Evolutionary conservation across 2,329 filamentous ascomycete species (phyloP).

Genomic region (Nemania abortiva): DNA sequence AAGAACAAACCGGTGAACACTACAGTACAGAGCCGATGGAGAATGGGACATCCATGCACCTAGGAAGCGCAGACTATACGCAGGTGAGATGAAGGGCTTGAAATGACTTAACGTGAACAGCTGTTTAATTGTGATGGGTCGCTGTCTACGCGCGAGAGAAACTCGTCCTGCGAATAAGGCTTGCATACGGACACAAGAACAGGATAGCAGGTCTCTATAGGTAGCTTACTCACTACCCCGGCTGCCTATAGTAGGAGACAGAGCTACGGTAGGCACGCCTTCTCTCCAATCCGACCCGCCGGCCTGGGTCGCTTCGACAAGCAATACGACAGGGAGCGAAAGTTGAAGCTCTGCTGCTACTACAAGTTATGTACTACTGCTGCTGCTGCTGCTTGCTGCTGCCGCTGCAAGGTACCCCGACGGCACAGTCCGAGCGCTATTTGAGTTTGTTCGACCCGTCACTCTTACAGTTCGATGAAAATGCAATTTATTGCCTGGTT

Average conservation of each 20-base stretch:
- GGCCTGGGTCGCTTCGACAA: constrained; percentile 16
- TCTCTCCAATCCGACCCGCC: constrained; percentile 19
- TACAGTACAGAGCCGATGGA: not conserved
- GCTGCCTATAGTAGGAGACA: not conserved
- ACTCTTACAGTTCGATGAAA: not conserved
- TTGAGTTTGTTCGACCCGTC: not conserved
- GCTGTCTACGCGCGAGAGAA: not conserved
- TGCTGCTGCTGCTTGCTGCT: not conserved
- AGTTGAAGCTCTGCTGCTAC: not conserved
- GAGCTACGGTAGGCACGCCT: constrained; percentile 7
- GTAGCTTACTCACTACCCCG: not conserved
- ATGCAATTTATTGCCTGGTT: constrained; percentile 5
- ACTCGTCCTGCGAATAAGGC: not conserved
- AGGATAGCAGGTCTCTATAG: not conserved
- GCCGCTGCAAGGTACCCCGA: constrained; percentile 33
- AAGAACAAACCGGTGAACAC: constrained; percentile 11
- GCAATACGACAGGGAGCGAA: constrained; percentile 3
- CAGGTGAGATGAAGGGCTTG: constrained; percentile 1
- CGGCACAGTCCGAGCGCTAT: constrained; percentile 11
- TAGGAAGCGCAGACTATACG: not conserved
- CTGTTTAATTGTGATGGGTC: not conserved
- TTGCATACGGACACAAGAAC: not conserved
- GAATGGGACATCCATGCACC: not conserved
- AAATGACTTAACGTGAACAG: not conserved
- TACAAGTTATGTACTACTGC: not conserved